phyloP scores from a whole-genome alignment of 2,329 filamentous ascomycete genomes.

The Trichoderma gracile region DNA sequence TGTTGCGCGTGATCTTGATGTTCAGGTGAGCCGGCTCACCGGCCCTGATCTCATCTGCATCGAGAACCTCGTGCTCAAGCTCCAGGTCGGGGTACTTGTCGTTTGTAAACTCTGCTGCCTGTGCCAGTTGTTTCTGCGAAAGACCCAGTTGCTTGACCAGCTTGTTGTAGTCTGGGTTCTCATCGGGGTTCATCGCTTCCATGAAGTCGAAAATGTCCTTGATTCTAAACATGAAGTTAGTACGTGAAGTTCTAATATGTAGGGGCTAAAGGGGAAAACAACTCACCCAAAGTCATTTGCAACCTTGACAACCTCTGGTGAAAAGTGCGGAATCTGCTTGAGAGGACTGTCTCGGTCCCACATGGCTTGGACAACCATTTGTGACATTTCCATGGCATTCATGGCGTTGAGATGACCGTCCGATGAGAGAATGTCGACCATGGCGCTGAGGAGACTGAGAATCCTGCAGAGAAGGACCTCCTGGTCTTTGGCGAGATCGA shows the following conservation, averaged over 20 bases:
- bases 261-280: not conserved
- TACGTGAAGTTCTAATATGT: not conserved
- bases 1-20: conserved; percentile 80
- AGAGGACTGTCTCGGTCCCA: conserved; percentile 97
- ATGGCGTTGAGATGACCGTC: conserved; percentile 96
- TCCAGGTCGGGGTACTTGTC: conserved; percentile 94
- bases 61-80: conserved; percentile 82
- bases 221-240: conserved; percentile 56
- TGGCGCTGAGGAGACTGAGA: conserved; percentile 83
- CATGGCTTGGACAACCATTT: conserved; percentile 99
- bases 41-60: conserved; percentile 75
- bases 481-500: conserved; percentile 94
- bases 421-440: conserved; percentile 91
- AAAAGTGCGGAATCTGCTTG: conserved; percentile 97
- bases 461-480: conserved; percentile 83
- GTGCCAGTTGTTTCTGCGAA: conserved; percentile 75
- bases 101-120: conserved; percentile 95
- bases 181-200: conserved; percentile 96
- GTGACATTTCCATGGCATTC: conserved; percentile 98
- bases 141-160: conserved; percentile 78
- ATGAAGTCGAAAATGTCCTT: conserved; percentile 97
- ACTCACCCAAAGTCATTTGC: conserved; percentile 75
- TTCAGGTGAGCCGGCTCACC: conserved; percentile 80
- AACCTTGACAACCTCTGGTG: conserved; percentile 76
- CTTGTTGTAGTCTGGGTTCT: conserved; percentile 77